Conservation (phyloP, 2,329 filamentous ascomycete species). For the Diaporthe sp. region DNA sequence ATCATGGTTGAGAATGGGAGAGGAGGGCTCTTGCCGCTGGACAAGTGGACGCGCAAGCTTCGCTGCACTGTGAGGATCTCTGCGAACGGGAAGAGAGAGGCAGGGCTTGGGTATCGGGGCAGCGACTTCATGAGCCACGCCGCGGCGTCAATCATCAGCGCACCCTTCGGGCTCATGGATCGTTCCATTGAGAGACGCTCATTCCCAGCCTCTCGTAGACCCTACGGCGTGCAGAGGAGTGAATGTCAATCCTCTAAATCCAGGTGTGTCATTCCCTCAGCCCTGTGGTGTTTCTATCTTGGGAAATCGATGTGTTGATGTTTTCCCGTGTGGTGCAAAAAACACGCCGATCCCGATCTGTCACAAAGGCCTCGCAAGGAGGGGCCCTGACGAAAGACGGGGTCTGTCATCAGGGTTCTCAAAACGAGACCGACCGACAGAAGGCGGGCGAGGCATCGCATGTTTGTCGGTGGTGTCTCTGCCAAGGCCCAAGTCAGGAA, state of each 20-base stretch:
- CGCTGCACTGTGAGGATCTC: not conserved
- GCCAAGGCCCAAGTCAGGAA: slow-evolving; percentile 26
- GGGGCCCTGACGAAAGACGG: slow-evolving; percentile 5
- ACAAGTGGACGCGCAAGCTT: slow-evolving; percentile 7
- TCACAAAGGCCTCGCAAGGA: slow-evolving; percentile 18
- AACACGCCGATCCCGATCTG: slow-evolving; percentile 26
- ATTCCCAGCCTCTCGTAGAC: not conserved
- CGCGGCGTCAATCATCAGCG: not conserved
- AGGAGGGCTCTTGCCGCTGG: not conserved
- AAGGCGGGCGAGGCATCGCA: slow-evolving; percentile 4
- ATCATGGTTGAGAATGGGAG: not conserved
- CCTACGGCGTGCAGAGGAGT: not conserved
- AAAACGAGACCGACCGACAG: not conserved
- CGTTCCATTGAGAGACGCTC: too few relatives aligned
- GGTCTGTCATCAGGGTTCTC: slow-evolving; percentile 15
- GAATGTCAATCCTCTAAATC: not conserved
- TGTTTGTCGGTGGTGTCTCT: not conserved
- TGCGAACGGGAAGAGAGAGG: not conserved
- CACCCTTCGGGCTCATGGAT: not conserved
- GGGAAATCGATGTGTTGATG: slow-evolving; percentile 17
- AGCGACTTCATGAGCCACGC: not conserved
- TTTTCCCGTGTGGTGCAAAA: slow-evolving; percentile 17
- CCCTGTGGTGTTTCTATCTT: slow-evolving; percentile 33
- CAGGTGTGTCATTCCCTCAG: slow-evolving; percentile 8
- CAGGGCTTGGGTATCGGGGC: not conserved